Percentiles rank a stretch among this genome's conserved stretches.
These are phyloP conservation scores for Paspalum notatum DNA, from an alignment of 176 grass and related monocot species.

Conservation along the genomic window DNA sequence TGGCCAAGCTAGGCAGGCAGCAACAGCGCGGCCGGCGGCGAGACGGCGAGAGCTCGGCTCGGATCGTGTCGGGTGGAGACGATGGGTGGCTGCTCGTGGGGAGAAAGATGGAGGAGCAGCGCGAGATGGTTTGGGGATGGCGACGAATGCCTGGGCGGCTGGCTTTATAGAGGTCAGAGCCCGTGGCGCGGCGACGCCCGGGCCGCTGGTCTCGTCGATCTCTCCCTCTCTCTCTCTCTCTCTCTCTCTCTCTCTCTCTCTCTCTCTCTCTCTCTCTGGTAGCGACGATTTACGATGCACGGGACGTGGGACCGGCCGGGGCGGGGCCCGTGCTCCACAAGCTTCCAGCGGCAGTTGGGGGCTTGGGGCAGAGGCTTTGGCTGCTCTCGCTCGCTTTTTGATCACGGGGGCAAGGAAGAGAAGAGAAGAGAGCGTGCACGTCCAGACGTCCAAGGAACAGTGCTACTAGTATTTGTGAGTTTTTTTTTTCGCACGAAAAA, in stretches of 20 bases:
- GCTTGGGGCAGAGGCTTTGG: neutral
- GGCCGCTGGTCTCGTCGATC: neutral
- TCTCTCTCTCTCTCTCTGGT: too few relatives aligned
- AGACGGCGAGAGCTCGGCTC: too few relatives aligned
- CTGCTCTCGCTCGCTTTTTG: neutral
- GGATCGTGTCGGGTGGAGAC: too few relatives aligned
- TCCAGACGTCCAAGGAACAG: too few relatives aligned
- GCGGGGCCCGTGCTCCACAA: slow-evolving; percentile 18
- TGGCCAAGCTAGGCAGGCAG: slow-evolving; percentile 45
- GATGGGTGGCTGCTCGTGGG: too few relatives aligned
- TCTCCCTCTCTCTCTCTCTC: too few relatives aligned
- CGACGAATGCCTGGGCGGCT: slow-evolving; percentile 21
- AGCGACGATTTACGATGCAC: too few relatives aligned
- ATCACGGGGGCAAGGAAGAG: neutral
- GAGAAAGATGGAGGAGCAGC: too few relatives aligned
- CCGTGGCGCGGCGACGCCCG: neutral
- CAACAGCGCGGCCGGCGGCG: neutral
- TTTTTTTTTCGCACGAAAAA: too few relatives aligned
- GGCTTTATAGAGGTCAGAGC: slow-evolving; percentile 43
- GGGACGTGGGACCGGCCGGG: too few relatives aligned
- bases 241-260: too few relatives aligned
- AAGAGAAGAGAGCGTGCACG: neutral
- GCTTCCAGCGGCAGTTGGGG: neutral
- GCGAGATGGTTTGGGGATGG: slow-evolving; percentile 15
- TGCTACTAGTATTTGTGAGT: too few relatives aligned